Evolutionary conservation across 1,284 basidiomycete genomes (phyloP), one percentile per base, ranked within the genome.

Genomic region (Pseudozyma sp.): DNA sequence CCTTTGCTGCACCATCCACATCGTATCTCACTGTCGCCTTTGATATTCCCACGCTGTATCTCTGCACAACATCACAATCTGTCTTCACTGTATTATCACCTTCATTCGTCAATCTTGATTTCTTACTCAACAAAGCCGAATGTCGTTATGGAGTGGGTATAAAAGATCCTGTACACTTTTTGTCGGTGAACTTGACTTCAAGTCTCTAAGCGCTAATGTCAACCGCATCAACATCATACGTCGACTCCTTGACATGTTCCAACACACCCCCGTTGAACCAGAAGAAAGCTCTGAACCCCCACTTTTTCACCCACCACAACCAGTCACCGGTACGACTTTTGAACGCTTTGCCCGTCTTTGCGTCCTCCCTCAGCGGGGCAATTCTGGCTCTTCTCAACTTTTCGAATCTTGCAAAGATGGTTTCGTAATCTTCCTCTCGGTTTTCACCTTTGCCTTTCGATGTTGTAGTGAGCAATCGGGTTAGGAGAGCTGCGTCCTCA

Each of bases 11-110:
- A 31, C 25, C 25, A 3, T 31, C 25, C 3, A 3, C 25, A 31
- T 31, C 25, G 6, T 31, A 31, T 31, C 6, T 3, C 6, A 31
- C 25, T 31, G 25, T 14, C 12, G 25, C 34, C 48, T 25, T n/a
- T 12, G 31, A 50, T 40, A 16, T 64, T 31, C 38, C 48, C 35
- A 38, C 38, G 35, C 53, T 63, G 48, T 52, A 52, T 52, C 42
- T 52, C 39, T 62, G 34, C 35, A 51, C 38, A 40, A 40, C 18
- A 14, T 21, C 13, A 14, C 14, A 21, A n/a, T 52, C 44, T 18
- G 16, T 55, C 31, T n/a, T 25, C 36, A 52, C 51, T 52, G 51
- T 52, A 52, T 52, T 52, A 52, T 42, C 38, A 52, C 14, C 13
- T 21, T n/a, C 19, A 42, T 19, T 6, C 19, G n/a, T 21, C 16